phyloP scores from a whole-genome alignment of 2,329 filamentous ascomycete species.

The Cytospora leucostoma region DNA sequence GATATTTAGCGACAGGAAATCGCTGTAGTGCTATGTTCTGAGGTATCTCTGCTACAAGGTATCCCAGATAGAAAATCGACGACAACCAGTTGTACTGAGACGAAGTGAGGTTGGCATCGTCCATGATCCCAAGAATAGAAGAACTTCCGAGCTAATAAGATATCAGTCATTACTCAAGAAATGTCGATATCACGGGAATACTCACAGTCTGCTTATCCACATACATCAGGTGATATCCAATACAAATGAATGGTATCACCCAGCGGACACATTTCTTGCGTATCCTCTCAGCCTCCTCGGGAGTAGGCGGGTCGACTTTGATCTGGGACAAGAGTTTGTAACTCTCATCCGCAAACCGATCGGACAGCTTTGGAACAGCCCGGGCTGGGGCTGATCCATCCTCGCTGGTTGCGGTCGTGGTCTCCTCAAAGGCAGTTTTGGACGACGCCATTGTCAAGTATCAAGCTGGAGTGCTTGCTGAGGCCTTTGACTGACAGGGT shows the following conservation, averaged over 20 bases:
- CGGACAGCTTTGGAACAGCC: slow-evolving; percentile 36
- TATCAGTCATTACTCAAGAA: neutral
- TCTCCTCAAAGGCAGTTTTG: neutral
- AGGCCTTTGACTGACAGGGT: neutral
- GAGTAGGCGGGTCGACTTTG: slow-evolving; percentile 40
- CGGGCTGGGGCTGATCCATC: neutral
- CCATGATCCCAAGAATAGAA: slow-evolving; percentile 25
- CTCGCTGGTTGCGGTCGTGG: slow-evolving; percentile 6
- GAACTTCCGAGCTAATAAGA: slow-evolving; percentile 23
- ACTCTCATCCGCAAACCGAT: slow-evolving; percentile 44
- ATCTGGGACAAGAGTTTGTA: slow-evolving; percentile 44
- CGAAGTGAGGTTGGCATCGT: slow-evolving; percentile 33
- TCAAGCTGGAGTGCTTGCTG: neutral
- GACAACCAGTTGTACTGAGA: slow-evolving; percentile 39
- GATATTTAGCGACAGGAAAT: slow-evolving; percentile 16
- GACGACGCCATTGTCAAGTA: slow-evolving; percentile 6
- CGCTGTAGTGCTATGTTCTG: slow-evolving; percentile 27
- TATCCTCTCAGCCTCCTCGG: slow-evolving; percentile 32
- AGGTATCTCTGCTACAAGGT: slow-evolving; percentile 24
- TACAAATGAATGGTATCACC: slow-evolving; percentile 42
- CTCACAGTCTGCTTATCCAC: slow-evolving; percentile 33
- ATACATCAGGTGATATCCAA: slow-evolving; percentile 45
- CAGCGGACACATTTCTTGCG: slow-evolving; percentile 40
- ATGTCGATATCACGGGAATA: neutral
- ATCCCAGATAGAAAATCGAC: slow-evolving; percentile 28